These are phyloP conservation scores for Leccinellum albellum DNA, from an alignment of 768 basidiomycete genomes.

Conservation along the genomic window DNA sequence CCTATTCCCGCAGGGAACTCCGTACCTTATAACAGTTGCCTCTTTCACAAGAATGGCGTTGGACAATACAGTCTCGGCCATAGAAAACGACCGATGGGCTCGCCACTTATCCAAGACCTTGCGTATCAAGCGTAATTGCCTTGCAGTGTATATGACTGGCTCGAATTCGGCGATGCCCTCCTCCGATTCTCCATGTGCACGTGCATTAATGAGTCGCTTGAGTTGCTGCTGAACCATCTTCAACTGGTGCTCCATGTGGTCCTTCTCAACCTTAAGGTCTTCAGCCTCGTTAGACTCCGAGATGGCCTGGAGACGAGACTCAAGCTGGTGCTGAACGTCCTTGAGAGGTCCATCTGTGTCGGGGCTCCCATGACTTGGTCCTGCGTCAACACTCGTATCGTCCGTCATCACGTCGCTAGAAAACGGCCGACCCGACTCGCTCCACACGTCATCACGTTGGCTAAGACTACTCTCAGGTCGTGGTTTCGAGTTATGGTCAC, in stretches of 20 bases:
- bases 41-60: slow-evolving; percentile 88
- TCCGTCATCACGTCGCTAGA: slow-evolving; percentile 79
- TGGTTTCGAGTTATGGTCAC: slow-evolving; percentile 74
- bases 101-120: slow-evolving; percentile 86
- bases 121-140: slow-evolving; percentile 76
- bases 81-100: slow-evolving; percentile 77
- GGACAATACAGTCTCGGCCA: slow-evolving; percentile 86
- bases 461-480: slow-evolving; percentile 88
- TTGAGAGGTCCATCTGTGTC: slow-evolving; percentile 62
- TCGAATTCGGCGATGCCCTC: slow-evolving; percentile 63
- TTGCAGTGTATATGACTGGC: slow-evolving; percentile 77
- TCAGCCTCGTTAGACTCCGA: slow-evolving; percentile 74
- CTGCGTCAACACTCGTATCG: slow-evolving; percentile 79
- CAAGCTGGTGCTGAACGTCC: slow-evolving; percentile 72
- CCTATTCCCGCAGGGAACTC: not conserved
- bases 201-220: slow-evolving; percentile 72
- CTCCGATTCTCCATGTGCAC: slow-evolving; percentile 74
- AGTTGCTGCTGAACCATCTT: slow-evolving; percentile 77
- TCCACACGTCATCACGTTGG: slow-evolving; percentile 85
- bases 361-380: slow-evolving; percentile 55
- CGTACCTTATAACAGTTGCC: slow-evolving; percentile 87
- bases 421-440: slow-evolving; percentile 77
- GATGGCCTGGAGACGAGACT: slow-evolving; percentile 59
- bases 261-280: slow-evolving; percentile 84
- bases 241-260: slow-evolving; percentile 89